Conservation (phyloP, 257 asterid genomes). For the Lycium ferocissimum region DNA sequence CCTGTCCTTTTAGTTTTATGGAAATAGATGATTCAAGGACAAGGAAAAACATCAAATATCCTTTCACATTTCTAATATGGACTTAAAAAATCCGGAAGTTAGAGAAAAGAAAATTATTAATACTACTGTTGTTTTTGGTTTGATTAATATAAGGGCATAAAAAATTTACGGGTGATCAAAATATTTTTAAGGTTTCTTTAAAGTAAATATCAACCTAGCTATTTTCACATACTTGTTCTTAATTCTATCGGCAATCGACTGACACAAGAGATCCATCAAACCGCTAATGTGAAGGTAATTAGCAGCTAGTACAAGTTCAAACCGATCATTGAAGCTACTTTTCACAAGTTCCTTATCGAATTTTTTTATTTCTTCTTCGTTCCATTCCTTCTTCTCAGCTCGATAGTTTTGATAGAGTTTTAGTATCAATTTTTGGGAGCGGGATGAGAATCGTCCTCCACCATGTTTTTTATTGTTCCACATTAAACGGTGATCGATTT, state of each 20-base stretch:
- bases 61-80: no score
- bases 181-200: no score
- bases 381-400: background rate
- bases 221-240: background rate
- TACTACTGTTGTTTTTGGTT: no score
- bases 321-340: background rate
- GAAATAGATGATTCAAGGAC: no score
- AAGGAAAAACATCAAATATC: no score
- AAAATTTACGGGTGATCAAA: no score
- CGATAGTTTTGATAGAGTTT: slow-evolving; percentile 9
- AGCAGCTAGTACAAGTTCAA: slow-evolving; percentile 19
- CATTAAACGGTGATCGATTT: slow-evolving; percentile 14
- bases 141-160: no score
- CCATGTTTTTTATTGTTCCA: slow-evolving; percentile 23
- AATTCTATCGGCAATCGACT: slow-evolving; percentile 9
- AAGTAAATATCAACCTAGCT: no score
- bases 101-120: no score
- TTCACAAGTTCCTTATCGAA: slow-evolving; percentile 17
- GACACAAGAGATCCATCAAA: background rate
- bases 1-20: no score
- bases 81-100: no score
- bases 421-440: slow-evolving; percentile 16
- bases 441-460: slow-evolving; percentile 28
- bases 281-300: slow-evolving; percentile 20
- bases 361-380: slow-evolving; percentile 11